Percentiles rank a stretch among this genome's conserved stretches.
Evolutionary conservation across 352 stramenopile species (phyloP).

Genomic region (Globisporangium echinulatum): DNA sequence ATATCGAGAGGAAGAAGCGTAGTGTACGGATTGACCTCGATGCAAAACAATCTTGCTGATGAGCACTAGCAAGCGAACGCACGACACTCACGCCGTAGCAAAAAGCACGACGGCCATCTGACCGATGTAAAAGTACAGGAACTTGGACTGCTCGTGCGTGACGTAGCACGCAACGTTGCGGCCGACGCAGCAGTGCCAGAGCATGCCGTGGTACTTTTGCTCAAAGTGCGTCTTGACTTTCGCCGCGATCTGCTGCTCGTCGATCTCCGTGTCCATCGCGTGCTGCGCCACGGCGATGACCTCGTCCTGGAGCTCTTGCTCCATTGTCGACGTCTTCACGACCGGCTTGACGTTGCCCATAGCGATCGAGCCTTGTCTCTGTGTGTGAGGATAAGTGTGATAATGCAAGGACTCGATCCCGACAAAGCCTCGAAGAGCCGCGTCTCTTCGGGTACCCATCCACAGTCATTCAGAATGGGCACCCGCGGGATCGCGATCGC

Average conservation of each 20-base stretch:
- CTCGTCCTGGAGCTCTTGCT: constrained; percentile 80
- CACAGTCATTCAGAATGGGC: too few species aligned
- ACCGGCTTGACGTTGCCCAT: constrained; percentile 67
- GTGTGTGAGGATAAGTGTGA: background rate
- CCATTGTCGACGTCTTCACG: constrained; percentile 86
- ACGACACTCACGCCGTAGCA: constrained; percentile 49
- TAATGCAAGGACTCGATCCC: background rate
- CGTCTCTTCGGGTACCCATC: background rate
- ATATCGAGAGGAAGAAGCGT: too few species aligned
- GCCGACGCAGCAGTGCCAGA: constrained; percentile 94
- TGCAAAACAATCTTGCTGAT: too few species aligned
- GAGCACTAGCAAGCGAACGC: background rate
- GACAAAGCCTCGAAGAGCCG: too few species aligned
- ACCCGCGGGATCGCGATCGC: background rate
- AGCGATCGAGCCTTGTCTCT: background rate
- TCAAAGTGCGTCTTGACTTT: constrained; percentile 92
- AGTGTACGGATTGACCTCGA: too few species aligned
- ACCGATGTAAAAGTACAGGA: constrained; percentile 96
- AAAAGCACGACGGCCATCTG: constrained; percentile 93
- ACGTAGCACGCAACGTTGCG: constrained; percentile 93
- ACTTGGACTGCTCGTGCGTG: constrained; percentile 92
- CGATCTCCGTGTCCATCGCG: constrained; percentile 72
- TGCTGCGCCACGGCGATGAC: constrained; percentile 73
- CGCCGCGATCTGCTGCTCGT: constrained; percentile 88
- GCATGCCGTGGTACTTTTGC: constrained; percentile 85